These are phyloP conservation scores for Alternaria viburni DNA, from an alignment of 2,329 filamentous ascomycete genomes.

Conservation along the genomic window DNA sequence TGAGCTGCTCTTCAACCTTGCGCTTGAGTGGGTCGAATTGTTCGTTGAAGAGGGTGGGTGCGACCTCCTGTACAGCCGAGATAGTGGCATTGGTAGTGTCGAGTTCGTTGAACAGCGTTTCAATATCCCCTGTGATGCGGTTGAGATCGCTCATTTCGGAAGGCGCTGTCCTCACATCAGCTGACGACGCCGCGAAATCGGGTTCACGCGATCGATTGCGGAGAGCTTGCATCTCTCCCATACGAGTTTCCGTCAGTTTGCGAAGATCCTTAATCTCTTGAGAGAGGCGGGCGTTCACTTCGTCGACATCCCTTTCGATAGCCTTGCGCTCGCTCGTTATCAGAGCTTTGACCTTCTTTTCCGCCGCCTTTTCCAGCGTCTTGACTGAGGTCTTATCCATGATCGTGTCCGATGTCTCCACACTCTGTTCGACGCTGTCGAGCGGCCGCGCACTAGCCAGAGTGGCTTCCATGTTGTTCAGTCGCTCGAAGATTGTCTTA, in stretches of 20 bases:
- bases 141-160: neutral
- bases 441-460: neutral
- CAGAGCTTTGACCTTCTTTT: neutral
- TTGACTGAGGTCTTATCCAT: neutral
- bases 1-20: neutral
- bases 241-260: neutral
- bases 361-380: neutral
- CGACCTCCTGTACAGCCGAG: neutral
- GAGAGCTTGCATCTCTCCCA: neutral
- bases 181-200: neutral
- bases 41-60: conserved; percentile 9
- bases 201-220: neutral
- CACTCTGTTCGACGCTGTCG: neutral
- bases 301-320: neutral
- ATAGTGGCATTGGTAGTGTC: neutral
- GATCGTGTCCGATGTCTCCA: neutral
- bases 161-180: neutral
- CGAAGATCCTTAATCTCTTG: neutral
- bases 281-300: neutral
- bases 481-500: neutral
- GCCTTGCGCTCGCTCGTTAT: neutral
- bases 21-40: conserved; percentile 16
- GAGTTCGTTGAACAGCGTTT: neutral
- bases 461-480: neutral
- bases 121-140: neutral